A percentile compares a stretch with the other conserved stretches of the same genome.
phyloP scores from a whole-genome alignment of 208 protist species.

The Naegleria gruberi region DNA sequence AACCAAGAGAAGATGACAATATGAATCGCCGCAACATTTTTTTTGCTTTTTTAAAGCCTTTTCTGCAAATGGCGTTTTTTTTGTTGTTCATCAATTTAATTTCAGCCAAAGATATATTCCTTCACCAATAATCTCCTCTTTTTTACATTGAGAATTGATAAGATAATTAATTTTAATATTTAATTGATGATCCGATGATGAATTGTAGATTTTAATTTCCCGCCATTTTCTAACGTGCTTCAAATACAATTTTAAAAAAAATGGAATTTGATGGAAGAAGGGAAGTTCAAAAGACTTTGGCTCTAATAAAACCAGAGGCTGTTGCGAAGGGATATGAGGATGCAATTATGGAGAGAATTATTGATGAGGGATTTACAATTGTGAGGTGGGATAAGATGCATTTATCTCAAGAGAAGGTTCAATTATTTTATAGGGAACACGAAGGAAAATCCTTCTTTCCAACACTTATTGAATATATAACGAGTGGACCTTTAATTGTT shows the following conservation, averaged over 20 bases:
- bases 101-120: too few species aligned
- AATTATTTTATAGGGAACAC: conserved; percentile 29
- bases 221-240: too few species aligned
- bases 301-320: conserved; percentile 34
- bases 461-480: conserved; percentile 17
- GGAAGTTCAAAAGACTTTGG: conserved; percentile 24
- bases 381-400: neutral
- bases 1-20: too few species aligned
- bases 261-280: conserved; percentile 19
- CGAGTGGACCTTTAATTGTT: conserved; percentile 15
- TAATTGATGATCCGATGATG: too few species aligned
- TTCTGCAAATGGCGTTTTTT: too few species aligned
- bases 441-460: neutral
- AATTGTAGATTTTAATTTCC: too few species aligned
- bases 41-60: too few species aligned
- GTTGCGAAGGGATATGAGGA: conserved; percentile 13
- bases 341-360: conserved; percentile 26
- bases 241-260: neutral
- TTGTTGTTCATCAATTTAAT: too few species aligned
- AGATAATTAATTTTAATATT: too few species aligned
- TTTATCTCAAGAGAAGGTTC: conserved; percentile 23
- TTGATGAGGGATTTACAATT: conserved; percentile 29
- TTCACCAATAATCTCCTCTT: too few species aligned
- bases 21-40: too few species aligned
- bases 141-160: too few species aligned